Evolutionary conservation across 371 early-diverging fungal genomes (phyloP).

Genomic region (Synchytrium microbalum): DNA sequence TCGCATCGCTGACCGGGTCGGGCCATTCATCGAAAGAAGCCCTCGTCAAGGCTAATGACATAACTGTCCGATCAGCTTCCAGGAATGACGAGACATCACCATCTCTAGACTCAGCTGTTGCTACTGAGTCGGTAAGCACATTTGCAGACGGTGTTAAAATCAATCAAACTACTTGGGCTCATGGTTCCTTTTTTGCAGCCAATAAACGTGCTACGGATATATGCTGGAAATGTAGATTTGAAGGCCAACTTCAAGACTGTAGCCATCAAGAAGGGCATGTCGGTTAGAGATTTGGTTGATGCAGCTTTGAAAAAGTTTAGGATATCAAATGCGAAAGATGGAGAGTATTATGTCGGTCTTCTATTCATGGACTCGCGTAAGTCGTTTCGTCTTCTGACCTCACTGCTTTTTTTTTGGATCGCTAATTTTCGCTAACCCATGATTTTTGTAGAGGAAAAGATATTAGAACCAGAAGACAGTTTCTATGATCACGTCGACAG

Average conservation of each 20-base stretch:
- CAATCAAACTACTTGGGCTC: too few relatives aligned
- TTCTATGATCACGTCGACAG: conserved; percentile 26
- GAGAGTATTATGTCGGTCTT: conserved; percentile 36
- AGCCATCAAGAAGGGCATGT: conserved; percentile 24
- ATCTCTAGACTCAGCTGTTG: too few relatives aligned
- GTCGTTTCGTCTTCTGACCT: conserved; percentile 5
- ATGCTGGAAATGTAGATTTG: conserved; percentile 41
- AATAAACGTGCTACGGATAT: conserved; percentile 39
- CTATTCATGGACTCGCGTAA: conserved; percentile 38
- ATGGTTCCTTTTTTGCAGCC: too few relatives aligned
- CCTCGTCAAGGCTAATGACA: too few relatives aligned
- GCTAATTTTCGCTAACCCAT: too few relatives aligned
- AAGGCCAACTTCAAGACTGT: conserved; percentile 43
- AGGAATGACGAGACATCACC: too few relatives aligned
- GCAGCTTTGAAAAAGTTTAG: conserved; percentile 32
- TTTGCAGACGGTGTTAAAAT: too few relatives aligned
- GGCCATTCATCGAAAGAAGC: too few relatives aligned
- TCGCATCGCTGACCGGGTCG: too few relatives aligned
- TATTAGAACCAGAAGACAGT: conserved; percentile 21
- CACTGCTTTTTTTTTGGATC: too few relatives aligned
- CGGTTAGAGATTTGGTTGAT: conserved; percentile 21
- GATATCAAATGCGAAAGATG: conserved; percentile 21
- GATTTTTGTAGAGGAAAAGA: conserved; percentile 35
- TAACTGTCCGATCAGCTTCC: too few relatives aligned
- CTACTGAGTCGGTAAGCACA: too few relatives aligned